phyloP scores from a whole-genome alignment of 2,329 filamentous ascomycete genomes.

The Alternaria ventricosa region DNA sequence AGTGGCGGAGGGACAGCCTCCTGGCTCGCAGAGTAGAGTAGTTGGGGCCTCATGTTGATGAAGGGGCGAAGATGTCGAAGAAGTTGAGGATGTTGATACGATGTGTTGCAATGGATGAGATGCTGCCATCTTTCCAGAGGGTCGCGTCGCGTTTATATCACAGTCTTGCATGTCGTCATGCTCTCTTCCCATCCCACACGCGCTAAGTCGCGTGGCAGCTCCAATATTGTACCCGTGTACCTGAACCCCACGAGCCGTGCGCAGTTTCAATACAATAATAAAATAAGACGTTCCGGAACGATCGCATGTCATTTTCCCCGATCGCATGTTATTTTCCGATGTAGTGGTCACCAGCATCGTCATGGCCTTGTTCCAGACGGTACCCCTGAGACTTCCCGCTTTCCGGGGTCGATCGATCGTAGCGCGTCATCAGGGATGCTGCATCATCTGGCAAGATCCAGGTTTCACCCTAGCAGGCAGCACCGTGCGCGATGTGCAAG shows the following conservation, averaged over 20 bases:
- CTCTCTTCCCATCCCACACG: constrained; percentile 6
- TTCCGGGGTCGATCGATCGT: neutral
- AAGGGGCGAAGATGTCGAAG: neutral
- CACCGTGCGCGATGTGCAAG: neutral
- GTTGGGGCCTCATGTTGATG: neutral
- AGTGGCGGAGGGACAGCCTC: constrained; percentile 11
- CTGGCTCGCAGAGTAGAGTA: neutral
- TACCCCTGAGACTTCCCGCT: constrained; percentile 2
- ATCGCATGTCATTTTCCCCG: constrained; percentile 34
- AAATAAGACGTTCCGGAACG: neutral
- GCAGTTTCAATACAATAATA: constrained; percentile 10
- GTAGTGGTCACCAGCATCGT: constrained; percentile 47
- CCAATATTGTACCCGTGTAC: constrained; percentile 4
- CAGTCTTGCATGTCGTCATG: constrained; percentile 8
- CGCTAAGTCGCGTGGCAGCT: constrained; percentile 8
- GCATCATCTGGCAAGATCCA: neutral
- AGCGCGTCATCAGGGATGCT: neutral
- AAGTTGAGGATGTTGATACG: neutral
- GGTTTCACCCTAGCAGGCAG: neutral
- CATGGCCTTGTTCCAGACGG: neutral
- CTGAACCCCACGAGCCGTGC: constrained; percentile 5
- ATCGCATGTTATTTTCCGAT: constrained; percentile 40
- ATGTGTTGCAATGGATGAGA: neutral
- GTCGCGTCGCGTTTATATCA: constrained; percentile 6
- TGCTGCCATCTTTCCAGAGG: neutral